These are phyloP conservation scores for Beauveria rudraprayagi DNA, from an alignment of 2,329 filamentous ascomycete species.

Conservation along the genomic window DNA sequence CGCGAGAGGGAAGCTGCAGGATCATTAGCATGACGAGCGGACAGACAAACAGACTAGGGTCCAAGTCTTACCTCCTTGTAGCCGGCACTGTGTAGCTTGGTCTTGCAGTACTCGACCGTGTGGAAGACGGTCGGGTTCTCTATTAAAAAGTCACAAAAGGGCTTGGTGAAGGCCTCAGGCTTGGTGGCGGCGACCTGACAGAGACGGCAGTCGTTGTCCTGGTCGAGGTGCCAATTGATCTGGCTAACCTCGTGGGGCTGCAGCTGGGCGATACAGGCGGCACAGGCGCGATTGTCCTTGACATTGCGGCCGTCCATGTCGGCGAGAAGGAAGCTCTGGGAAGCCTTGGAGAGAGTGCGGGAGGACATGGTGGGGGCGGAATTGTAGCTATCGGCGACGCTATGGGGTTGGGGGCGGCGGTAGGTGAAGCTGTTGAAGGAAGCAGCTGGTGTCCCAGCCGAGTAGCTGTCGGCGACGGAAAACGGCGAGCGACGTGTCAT, in stretches of 20 bases:
- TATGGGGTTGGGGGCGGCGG: constrained; percentile 16
- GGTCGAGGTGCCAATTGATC: constrained; percentile 23
- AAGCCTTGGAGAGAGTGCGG: constrained; percentile 4
- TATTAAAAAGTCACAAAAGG: constrained; percentile 80
- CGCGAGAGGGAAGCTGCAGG: constrained; percentile 64
- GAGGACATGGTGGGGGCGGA: not conserved
- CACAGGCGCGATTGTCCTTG: constrained; percentile 29
- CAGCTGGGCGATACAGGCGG: constrained; percentile 30
- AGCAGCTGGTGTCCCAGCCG: constrained; percentile 27
- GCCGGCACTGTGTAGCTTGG: constrained; percentile 61
- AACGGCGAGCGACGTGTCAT: constrained; percentile 39
- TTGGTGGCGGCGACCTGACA: constrained; percentile 32
- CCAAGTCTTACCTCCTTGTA: constrained; percentile 56
- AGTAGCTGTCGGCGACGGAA: constrained; percentile 35
- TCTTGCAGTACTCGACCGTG: constrained; percentile 69
- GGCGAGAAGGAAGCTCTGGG: constrained; percentile 39
- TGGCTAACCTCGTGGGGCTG: constrained; percentile 20
- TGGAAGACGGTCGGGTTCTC: constrained; percentile 93
- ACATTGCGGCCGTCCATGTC: constrained; percentile 30
- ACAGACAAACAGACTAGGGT: no score
- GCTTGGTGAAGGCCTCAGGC: constrained; percentile 65
- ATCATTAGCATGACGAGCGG: not conserved
- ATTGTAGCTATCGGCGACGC: not conserved
- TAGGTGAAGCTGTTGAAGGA: constrained; percentile 21
- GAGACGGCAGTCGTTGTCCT: constrained; percentile 24